phyloP scores from a whole-genome alignment of 23 red algal species.

The Gracilaria vermiculophylla region DNA sequence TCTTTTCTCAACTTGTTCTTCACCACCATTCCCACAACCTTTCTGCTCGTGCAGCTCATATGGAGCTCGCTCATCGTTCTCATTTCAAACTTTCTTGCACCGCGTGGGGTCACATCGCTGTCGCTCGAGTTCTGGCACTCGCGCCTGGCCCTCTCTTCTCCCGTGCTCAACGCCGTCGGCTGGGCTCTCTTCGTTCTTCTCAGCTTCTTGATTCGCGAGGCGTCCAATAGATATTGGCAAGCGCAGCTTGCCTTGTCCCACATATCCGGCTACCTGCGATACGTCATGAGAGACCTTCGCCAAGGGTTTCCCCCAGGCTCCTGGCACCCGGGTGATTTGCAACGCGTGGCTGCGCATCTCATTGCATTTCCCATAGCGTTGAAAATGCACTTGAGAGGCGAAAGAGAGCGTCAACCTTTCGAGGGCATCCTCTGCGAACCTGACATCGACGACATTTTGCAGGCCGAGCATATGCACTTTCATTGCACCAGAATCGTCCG shows the following conservation, averaged over 20 bases:
- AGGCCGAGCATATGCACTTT: neutral
- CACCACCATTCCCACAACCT: too few relatives aligned
- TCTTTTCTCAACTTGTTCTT: too few relatives aligned
- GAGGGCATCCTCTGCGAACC: neutral
- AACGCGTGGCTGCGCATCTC: conserved; percentile 31
- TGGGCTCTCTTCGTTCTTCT: conserved; percentile 29
- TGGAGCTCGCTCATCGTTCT: too few relatives aligned
- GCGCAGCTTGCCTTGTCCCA: neutral
- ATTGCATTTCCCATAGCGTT: conserved; percentile 43
- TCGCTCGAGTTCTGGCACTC: conserved; percentile 24
- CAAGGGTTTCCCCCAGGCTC: neutral
- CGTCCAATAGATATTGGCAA: neutral
- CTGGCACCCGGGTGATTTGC: conserved; percentile 39
- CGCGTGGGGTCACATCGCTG: too few relatives aligned
- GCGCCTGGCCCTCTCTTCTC: neutral
- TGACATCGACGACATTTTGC: conserved; percentile 29
- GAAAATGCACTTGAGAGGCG: conserved; percentile 35
- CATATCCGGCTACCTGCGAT: neutral
- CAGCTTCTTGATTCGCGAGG: conserved; percentile 23
- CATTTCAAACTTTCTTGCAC: too few relatives aligned
- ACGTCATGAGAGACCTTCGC: neutral
- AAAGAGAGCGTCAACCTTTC: conserved; percentile 6
- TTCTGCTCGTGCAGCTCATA: too few relatives aligned
- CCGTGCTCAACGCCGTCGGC: neutral
- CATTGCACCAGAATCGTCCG: conserved; percentile 41